A percentile compares a stretch with the other conserved stretches of the same genome.
phyloP scores from a whole-genome alignment of 2,329 filamentous ascomycete genomes.

The Neonectria sp. region DNA sequence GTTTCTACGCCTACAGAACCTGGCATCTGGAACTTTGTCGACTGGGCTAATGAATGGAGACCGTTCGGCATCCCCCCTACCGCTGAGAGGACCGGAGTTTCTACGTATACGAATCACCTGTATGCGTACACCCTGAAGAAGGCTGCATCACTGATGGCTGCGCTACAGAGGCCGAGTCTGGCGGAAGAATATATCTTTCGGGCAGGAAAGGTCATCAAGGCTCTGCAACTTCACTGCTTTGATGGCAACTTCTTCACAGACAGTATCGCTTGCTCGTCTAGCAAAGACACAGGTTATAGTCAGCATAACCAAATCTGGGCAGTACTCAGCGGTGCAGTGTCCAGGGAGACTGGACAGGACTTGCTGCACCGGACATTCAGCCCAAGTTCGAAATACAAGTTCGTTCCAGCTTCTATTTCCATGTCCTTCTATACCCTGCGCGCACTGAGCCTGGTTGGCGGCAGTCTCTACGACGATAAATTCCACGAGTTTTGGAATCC shows the following conservation, averaged over 20 bases:
- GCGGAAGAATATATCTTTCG: slow-evolving; percentile 48
- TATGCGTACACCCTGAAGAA: slow-evolving; percentile 55
- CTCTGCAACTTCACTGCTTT: slow-evolving; percentile 49
- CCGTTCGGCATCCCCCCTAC: slow-evolving; percentile 55
- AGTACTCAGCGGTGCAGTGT: neutral
- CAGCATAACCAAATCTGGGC: slow-evolving; percentile 2
- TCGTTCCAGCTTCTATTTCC: neutral
- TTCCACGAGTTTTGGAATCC: neutral
- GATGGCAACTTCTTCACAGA: slow-evolving; percentile 52
- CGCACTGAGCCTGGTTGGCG: neutral
- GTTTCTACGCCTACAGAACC: slow-evolving; percentile 25
- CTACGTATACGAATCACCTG: slow-evolving; percentile 43
- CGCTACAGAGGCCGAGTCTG: slow-evolving; percentile 50
- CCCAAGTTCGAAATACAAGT: neutral
- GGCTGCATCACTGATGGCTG: slow-evolving; percentile 49
- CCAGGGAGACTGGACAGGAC: neutral
- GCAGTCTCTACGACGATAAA: neutral
- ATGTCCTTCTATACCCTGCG: neutral
- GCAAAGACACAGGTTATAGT: slow-evolving; percentile 37
- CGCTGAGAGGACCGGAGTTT: slow-evolving; percentile 51
- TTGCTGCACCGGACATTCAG: neutral
- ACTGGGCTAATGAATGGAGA: slow-evolving; percentile 49
- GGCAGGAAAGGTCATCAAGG: slow-evolving; percentile 38
- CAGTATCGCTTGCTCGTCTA: slow-evolving; percentile 47
- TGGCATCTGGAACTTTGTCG: slow-evolving; percentile 53